Evolutionary conservation across 1,139 yeast species (phyloP), one percentile per base, ranked within the genome.

Genomic region (Scheffersomyces titani): DNA sequence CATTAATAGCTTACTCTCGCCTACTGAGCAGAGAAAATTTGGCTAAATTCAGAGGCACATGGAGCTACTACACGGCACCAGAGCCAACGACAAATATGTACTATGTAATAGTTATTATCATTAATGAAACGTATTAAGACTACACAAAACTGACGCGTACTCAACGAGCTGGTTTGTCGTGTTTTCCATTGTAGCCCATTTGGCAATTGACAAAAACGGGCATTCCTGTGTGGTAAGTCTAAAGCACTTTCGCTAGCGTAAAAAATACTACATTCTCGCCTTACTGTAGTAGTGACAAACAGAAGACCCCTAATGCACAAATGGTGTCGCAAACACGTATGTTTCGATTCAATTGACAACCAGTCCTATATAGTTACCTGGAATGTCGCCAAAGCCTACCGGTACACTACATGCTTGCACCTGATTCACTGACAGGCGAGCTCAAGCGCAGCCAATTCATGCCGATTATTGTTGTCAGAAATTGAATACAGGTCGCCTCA

Each of bases 1-100:
- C n/a, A 75, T 77, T 49, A 67, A 73, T 56, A 73, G 70, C 63
- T 67, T 77, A 54, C 62, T 76, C 54, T 72, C 77, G 16, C 77
- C 74, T 2, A 30, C 49, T 13, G 45, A 51, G 46, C 24, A 46
- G 46, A 40, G 13, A n/a, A 52, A 24, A 19, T 53, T 40, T 22
- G 19, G 19, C 22, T 19, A 51, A n/a, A 2, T 59, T 44, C 20
- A 61, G 50, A 36, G 44, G 47, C 4, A 53, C 45, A 7, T 62
- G 52, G 7, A 64, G 62, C 11, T 44, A 13, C 36, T 30, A 30
- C 40, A 9, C 40, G 40, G 40, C 40, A 5, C 16, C 16, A 30
- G 16, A 30, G 40, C 40, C 16, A 30, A 30, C 40, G 40, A 30
- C 40, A 30, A 51, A 5, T 63, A 50, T 44, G 57, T 61, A 13